phyloP scores from a whole-genome alignment of 371 early-diverging fungal species.

The Blakeslea trispora region DNA sequence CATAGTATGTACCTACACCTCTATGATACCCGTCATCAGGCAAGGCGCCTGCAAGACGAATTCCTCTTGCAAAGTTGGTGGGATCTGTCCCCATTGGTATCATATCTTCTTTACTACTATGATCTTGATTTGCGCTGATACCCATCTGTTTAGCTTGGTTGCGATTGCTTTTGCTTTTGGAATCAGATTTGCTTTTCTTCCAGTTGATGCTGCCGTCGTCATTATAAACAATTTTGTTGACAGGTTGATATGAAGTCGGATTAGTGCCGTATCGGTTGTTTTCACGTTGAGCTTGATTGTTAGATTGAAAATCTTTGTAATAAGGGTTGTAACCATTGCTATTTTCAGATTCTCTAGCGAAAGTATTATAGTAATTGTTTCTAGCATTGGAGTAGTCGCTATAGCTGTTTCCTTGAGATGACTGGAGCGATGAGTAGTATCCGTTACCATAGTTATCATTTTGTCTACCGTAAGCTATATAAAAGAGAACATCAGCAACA shows the following conservation, averaged over 20 bases:
- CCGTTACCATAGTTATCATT: background rate
- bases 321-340: background rate
- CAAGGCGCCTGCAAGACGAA: constrained; percentile 18
- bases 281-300: background rate
- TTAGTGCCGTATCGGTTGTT: background rate
- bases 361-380: background rate
- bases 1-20: constrained; percentile 40
- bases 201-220: constrained; percentile 16
- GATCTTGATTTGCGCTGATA: background rate
- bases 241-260: background rate
- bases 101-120: background rate
- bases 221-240: constrained; percentile 6
- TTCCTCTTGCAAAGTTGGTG: background rate
- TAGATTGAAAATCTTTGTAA: background rate
- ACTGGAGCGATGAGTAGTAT: background rate
- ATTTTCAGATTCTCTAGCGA: background rate
- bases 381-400: background rate
- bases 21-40: constrained; percentile 17
- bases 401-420: background rate
- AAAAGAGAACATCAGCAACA: background rate
- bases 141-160: background rate
- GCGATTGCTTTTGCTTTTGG: background rate
- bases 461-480: background rate
- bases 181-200: constrained; percentile 1
- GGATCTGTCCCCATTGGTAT: no score